Conservation (phyloP, 208 protist genomes). For the Wallacemonas rigidus region DNA sequence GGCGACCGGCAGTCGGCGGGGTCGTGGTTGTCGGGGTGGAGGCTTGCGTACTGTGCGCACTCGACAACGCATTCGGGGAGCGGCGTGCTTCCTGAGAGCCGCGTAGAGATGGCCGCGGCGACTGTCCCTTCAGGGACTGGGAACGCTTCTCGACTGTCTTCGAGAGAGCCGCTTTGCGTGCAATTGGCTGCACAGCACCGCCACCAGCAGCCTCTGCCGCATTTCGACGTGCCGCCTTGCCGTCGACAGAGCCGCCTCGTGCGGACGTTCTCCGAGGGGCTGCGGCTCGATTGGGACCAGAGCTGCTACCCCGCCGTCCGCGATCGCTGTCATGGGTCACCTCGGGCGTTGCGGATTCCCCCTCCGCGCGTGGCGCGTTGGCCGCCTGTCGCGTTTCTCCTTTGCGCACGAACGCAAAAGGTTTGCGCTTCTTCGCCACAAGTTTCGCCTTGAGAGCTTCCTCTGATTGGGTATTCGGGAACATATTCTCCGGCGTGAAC, state of each 20-base stretch:
- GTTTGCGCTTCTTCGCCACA: slow-evolving; percentile 30
- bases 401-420: slow-evolving; percentile 50
- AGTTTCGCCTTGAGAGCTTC: slow-evolving; percentile 41
- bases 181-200: not conserved
- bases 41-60: not conserved
- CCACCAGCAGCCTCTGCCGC: not conserved
- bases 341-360: not conserved
- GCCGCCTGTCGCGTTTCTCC: slow-evolving; percentile 34
- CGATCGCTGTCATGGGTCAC: not conserved
- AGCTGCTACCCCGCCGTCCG: not conserved
- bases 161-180: not conserved
- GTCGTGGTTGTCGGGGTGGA: not conserved
- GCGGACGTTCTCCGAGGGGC: not conserved
- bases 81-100: not conserved
- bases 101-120: slow-evolving; percentile 4
- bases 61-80: not conserved
- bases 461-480: slow-evolving; percentile 72
- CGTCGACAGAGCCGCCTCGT: slow-evolving; percentile 4
- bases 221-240: not conserved
- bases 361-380: slow-evolving; percentile 3
- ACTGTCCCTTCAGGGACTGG: not conserved
- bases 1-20: not conserved
- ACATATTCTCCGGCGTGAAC: slow-evolving; percentile 75
- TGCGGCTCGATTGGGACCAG: not conserved
- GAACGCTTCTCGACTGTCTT: not conserved